These are phyloP conservation scores for Colletotrichum sp. DNA, from an alignment of 2,329 filamentous ascomycete genomes.

Conservation along the genomic window DNA sequence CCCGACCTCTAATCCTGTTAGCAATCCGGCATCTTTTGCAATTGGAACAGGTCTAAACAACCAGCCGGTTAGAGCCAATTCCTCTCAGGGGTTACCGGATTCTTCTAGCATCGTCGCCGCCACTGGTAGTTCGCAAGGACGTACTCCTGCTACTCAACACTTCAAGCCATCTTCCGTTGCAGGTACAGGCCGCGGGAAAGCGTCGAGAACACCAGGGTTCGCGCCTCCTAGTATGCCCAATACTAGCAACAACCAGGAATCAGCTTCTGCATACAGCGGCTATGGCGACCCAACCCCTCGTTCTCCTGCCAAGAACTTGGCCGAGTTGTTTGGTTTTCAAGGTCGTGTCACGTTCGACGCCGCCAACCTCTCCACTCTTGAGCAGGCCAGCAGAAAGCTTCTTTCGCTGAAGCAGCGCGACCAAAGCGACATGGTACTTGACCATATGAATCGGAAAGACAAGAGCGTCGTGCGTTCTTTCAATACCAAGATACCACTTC, in stretches of 20 bases:
- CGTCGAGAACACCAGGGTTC: background rate
- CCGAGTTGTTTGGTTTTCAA: constrained; percentile 28
- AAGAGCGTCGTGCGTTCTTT: background rate
- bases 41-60: background rate
- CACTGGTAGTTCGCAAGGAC: background rate
- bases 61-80: background rate
- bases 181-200: background rate
- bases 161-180: background rate
- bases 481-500: background rate
- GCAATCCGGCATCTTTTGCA: background rate
- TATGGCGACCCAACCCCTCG: background rate
- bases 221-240: background rate
- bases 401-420: constrained; percentile 22
- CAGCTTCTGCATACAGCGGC: background rate
- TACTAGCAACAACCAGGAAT: background rate
- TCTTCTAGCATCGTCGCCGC: background rate
- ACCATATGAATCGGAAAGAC: background rate
- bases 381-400: constrained; percentile 26
- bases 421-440: background rate
- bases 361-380: constrained; percentile 23
- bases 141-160: background rate
- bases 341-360: constrained; percentile 35
- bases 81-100: background rate
- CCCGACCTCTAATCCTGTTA: background rate
- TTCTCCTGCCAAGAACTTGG: background rate